Percentiles rank a stretch among this genome's conserved stretches.
phyloP scores from a whole-genome alignment of 2,329 filamentous ascomycete genomes.

The Neopestalotiopsis clavispora region DNA sequence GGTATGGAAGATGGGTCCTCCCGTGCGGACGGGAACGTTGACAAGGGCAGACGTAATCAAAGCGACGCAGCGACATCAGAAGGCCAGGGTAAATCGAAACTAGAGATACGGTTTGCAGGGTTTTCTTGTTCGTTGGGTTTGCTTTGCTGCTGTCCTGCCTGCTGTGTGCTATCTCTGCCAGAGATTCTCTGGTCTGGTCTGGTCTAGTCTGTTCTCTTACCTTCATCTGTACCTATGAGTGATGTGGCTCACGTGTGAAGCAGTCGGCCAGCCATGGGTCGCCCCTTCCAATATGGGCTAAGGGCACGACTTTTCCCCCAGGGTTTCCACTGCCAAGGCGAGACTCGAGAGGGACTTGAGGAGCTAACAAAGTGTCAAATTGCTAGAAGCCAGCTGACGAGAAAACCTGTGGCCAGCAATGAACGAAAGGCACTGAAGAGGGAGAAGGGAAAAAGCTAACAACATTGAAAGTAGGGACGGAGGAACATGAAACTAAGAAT shows the following conservation, averaged over 20 bases:
- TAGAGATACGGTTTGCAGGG: not conserved
- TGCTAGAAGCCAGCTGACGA: not conserved
- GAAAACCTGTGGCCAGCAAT: not conserved
- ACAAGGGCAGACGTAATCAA: conserved; percentile 1
- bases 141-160: not conserved
- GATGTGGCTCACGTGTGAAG: no score
- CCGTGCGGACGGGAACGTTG: not conserved
- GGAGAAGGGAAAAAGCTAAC: no score
- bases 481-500: conserved; percentile 15
- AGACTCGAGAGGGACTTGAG: not conserved
- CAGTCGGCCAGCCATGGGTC: no score
- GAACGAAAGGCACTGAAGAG: not conserved
- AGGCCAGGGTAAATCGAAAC: conserved; percentile 5
- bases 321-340: not conserved
- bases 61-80: not conserved
- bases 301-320: not conserved
- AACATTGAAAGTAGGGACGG: not conserved
- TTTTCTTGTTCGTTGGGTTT: not conserved
- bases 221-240: no score
- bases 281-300: no score
- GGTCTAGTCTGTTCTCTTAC: no score
- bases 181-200: not conserved
- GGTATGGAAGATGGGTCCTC: not conserved
- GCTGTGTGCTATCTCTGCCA: not conserved
- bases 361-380: not conserved